A percentile compares a stretch with the other conserved stretches of the same genome.
Evolutionary conservation across 352 stramenopile species (phyloP).

Genomic region (Plasmopara halstedii): DNA sequence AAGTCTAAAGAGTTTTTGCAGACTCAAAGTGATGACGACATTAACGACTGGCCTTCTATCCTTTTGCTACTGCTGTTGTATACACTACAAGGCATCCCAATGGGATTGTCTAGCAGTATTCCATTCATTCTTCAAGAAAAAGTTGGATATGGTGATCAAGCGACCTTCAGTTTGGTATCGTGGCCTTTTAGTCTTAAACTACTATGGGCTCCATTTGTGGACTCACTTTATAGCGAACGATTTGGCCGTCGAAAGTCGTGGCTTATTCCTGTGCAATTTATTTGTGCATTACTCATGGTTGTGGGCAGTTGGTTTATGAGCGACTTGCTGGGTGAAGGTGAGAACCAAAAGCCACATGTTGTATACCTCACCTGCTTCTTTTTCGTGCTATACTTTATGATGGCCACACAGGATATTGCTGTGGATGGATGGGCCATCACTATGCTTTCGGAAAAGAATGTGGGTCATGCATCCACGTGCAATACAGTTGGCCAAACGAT

Average conservation of each 20-base stretch:
- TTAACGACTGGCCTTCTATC: conserved; percentile 70
- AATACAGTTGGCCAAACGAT: conserved; percentile 96
- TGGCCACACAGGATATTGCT: conserved; percentile 99
- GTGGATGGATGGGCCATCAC: conserved; percentile 99
- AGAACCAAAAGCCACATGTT: conserved; percentile 82
- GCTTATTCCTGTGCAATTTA: conserved; percentile 96
- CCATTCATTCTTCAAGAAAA: conserved; percentile 98
- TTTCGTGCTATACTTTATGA: conserved; percentile 98
- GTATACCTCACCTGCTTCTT: conserved; percentile 93
- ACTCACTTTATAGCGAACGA: conserved; percentile 88
- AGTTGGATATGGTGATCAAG: conserved; percentile 94
- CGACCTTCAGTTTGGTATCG: conserved; percentile 96
- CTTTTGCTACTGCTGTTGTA: conserved; percentile 96
- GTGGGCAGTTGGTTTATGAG: conserved; percentile 77
- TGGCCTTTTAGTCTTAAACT: conserved; percentile 99
- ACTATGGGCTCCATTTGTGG: conserved; percentile 97
- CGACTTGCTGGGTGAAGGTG: conserved; percentile 78
- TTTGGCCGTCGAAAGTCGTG: conserved; percentile 94
- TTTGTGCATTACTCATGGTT: conserved; percentile 95
- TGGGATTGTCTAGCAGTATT: conserved; percentile 97
- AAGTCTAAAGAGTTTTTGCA: conserved; percentile 2
- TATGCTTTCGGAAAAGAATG: conserved; percentile 96
- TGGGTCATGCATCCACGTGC: conserved; percentile 93
- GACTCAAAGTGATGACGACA: conserved; percentile 33
- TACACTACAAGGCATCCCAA: conserved; percentile 98